These are phyloP conservation scores for Hsuehochloa calcarea DNA, from an alignment of 176 grass and related monocot genomes.

Conservation along the genomic window DNA sequence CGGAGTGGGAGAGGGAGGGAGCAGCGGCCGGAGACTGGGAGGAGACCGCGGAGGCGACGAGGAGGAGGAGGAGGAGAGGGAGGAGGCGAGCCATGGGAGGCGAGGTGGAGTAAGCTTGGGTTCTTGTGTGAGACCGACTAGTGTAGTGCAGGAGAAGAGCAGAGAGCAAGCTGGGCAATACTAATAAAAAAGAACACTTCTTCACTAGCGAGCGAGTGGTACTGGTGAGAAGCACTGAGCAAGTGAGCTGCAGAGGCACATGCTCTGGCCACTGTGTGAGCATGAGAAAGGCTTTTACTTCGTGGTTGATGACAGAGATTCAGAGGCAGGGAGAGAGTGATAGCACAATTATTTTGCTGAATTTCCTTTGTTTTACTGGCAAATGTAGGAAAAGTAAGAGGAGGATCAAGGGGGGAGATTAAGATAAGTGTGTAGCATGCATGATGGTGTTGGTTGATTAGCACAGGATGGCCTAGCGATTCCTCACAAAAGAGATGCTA, in stretches of 20 bases:
- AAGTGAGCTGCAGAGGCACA: neutral
- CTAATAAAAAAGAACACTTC: neutral
- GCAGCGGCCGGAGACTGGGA: conserved; percentile 43
- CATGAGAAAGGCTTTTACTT: neutral
- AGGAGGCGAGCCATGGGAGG: conserved; percentile 27
- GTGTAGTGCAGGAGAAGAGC: neutral
- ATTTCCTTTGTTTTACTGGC: neutral
- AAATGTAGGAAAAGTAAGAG: neutral
- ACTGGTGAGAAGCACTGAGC: neutral
- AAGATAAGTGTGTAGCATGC: neutral
- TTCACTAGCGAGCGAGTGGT: neutral
- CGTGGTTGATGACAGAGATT: neutral
- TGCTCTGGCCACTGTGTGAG: neutral
- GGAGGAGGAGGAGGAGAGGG: conserved; percentile 5
- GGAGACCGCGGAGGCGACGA: neutral
- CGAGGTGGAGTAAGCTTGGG: neutral
- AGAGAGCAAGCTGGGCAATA: neutral
- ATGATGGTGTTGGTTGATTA: neutral
- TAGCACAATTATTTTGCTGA: neutral
- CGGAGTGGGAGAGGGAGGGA: conserved; percentile 13
- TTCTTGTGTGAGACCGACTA: neutral
- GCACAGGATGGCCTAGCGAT: neutral
- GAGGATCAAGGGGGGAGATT: neutral
- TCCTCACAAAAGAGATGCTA: neutral
- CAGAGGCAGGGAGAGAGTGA: too few species aligned